Base-by-base conservation (phyloP, 2,329 filamentous ascomycete species). In the Talaromyces sp. region DNA sequence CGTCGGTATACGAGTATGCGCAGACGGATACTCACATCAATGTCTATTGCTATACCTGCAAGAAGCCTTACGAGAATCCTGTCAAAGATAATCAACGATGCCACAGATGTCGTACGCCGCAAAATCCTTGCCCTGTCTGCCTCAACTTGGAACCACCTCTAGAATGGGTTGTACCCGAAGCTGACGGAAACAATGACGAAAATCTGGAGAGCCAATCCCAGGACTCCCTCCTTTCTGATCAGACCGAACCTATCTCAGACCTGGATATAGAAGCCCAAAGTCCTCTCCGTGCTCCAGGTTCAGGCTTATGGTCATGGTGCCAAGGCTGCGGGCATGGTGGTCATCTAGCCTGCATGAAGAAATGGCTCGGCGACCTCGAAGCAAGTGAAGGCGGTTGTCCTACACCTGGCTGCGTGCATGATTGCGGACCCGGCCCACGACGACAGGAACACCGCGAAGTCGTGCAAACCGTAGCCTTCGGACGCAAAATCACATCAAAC, bases 321-420 rank as follows among this genome's bases (percentile, higher is more conserved):
- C 79, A 86, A 69, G 77, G 83, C 13, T 89, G 87, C 72, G 85
- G 85, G 3, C 87, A 89, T 69, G 82, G 83, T 45, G 85, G 83
- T 2, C 87, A 89, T 70, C 76, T 82, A 6, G 81, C 81, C 59
- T 89, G 87, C 71, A 78, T 88, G 35, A 79, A 78, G 8, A 79
- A 80, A 14, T 88, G 86, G 86, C 83, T 87, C 63, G 75, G 76
- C 19, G 80, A 83, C 61, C 68, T 79, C 22, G 73, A 79, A 37
- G 77, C 80, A 43, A 81, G 77, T 43, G 82, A 84, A 67, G 86
- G 85, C 16, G 81, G 80, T 35, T 89, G 87, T 75, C 82, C 85
- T 2, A 86, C 82, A 8, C 80, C 82, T 57, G 86, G 85, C 19
- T 89, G 87, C 72, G 75, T 83, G 62, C 87, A 87, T 69, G 85